Percentiles rank a stretch among this genome's conserved stretches.
Conservation (phyloP, 202 grass and related monocot genomes). For the Carex arenaria region DNA sequence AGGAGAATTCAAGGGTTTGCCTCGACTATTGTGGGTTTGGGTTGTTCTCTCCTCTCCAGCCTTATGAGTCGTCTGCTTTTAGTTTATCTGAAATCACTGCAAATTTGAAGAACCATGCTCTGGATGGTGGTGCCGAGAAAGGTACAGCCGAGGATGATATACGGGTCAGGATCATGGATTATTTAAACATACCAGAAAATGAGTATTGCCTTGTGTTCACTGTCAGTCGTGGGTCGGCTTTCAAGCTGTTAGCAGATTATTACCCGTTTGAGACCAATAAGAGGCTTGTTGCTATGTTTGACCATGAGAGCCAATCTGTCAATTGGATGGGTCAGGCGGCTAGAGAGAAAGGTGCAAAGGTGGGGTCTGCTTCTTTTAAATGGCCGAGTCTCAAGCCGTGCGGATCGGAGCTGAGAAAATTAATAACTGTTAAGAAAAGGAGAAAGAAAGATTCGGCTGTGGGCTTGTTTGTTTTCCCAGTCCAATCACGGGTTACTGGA, state of each 20-base stretch:
- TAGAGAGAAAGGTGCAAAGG: conserved; percentile 87
- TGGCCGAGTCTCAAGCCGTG: conserved; percentile 83
- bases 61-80: conserved; percentile 63
- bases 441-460: conserved; percentile 72
- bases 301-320: conserved; percentile 96
- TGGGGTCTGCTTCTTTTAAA: conserved; percentile 72
- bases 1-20: conserved; percentile 53
- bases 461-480: conserved; percentile 91
- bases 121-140: conserved; percentile 76
- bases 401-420: conserved; percentile 79
- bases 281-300: conserved; percentile 89
- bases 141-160: conserved; percentile 81
- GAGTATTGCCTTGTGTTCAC: conserved; percentile 96
- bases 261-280: conserved; percentile 96
- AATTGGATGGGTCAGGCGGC: conserved; percentile 89
- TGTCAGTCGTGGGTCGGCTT: conserved; percentile 85
- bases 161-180: conserved; percentile 81
- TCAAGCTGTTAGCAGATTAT: conserved; percentile 80
- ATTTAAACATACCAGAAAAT: conserved; percentile 93
- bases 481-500: conserved; percentile 93
- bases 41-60: conserved; percentile 88
- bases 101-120: conserved; percentile 91
- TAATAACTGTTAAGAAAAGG: conserved; percentile 74
- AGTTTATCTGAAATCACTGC: conserved; percentile 82
- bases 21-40: conserved; percentile 99